Base-by-base conservation (phyloP, 106 monocot genomes). In the Ottelia alismoides region DNA sequence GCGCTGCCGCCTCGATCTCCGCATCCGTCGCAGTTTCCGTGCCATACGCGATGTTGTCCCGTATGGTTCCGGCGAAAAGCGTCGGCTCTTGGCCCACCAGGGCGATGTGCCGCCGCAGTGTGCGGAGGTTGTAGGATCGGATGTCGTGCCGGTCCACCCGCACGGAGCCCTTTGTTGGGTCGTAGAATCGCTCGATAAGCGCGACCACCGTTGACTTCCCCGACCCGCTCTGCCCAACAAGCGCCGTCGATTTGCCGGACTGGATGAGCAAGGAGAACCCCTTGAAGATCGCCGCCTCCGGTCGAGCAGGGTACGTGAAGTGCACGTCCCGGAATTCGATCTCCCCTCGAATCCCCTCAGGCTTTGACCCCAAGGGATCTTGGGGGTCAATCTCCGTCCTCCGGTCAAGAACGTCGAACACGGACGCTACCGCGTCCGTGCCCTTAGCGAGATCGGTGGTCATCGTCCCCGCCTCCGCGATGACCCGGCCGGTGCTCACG, bases 401-500 rank as follows among this genome's bases (percentile, higher is more conserved):
- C 61, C 89, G 53, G 52, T 90, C 84, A 11, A 90, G 65, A 43
- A 90, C 72, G 31, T 74, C 59, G 35, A 90, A 90, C 25, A 90
- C 66, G 0, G 84, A 77, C 5, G 72, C 74, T 4, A 90, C 74
- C 0, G 90, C 77, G 2, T 65, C 61, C 4, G 74, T 63, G 20
- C 90, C 90, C 64, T 78, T 90, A 18, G 84, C 90, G 0, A 90
- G 64, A 56, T 90, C 90, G 1, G 90, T 77, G 1, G 90, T 84
- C 90, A 90, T 90, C 69, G 77, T 81, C 10, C 90, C 80, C 3
- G 90, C 90, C 12, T 90, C 90, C 0, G 90, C 84, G 16, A 84
- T 84, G 52, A 73, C 61, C 57, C 78, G 80, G 17, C 90, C 90
- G 0, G 90, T 90, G 68, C 84, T 81, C 28, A 90, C 90, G 68